These are phyloP conservation scores for Salix udensis DNA, from an alignment of 345 rosid genomes.

Conservation along the genomic window DNA sequence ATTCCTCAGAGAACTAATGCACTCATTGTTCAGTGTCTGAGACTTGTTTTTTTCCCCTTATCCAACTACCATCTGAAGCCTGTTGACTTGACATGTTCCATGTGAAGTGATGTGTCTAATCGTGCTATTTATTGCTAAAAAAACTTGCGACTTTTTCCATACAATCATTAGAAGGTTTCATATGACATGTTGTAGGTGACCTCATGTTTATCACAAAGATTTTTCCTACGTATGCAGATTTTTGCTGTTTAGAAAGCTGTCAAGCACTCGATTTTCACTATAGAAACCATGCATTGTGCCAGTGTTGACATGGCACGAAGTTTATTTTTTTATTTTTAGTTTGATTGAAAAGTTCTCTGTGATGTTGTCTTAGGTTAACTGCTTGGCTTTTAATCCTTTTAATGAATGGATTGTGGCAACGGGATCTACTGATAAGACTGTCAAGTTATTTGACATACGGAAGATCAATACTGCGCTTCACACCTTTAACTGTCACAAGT, in stretches of 20 bases:
- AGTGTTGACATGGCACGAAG: neutral
- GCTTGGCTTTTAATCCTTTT: constrained; percentile 96
- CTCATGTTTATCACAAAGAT: neutral
- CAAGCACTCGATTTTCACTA: neutral
- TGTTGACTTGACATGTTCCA: neutral
- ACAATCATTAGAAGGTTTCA: neutral
- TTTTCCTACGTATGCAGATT: neutral
- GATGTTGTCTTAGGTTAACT: constrained; percentile 62
- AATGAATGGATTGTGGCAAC: constrained; percentile 99
- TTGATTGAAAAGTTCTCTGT: constrained; percentile 3
- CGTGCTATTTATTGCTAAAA: neutral
- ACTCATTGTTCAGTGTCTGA: neutral
- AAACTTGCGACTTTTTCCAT: neutral
- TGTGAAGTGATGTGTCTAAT: neutral
- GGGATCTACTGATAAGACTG: constrained; percentile 98
- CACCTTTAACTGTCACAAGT: constrained; percentile 95
- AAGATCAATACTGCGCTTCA: constrained; percentile 81
- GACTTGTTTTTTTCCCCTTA: neutral
- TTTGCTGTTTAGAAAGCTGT: neutral
- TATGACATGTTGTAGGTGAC: neutral
- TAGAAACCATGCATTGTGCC: neutral
- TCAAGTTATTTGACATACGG: constrained; percentile 87
- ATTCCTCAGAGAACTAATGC: neutral
- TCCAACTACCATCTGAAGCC: neutral
- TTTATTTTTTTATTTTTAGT: neutral